These are phyloP conservation scores for Kazachstania africana DNA, from an alignment of 805 yeast genomes.

Conservation along the genomic window DNA sequence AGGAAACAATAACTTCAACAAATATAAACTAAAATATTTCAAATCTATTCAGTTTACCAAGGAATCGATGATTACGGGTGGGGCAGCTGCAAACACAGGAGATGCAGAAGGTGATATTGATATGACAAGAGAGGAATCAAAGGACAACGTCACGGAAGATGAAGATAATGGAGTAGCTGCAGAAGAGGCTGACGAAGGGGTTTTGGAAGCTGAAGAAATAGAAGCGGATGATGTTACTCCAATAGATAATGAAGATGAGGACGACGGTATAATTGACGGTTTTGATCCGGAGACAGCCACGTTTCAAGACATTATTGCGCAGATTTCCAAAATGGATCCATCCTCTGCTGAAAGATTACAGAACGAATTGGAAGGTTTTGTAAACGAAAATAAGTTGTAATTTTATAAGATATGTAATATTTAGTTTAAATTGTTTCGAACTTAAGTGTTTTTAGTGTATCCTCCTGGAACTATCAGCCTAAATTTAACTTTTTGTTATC, in stretches of 20 bases:
- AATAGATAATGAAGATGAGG: constrained; percentile 11
- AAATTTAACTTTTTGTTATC: too few relatives aligned
- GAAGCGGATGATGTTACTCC: constrained; percentile 22
- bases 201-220: constrained; percentile 22
- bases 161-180: constrained; percentile 24
- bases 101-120: constrained; percentile 22
- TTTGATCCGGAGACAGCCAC: constrained; percentile 17
- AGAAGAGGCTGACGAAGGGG: constrained; percentile 24
- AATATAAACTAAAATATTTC: constrained; percentile 26
- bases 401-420: not conserved
- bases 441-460: too few relatives aligned
- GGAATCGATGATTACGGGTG: constrained; percentile 25
- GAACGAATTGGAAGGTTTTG: constrained; percentile 15
- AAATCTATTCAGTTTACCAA: constrained; percentile 34
- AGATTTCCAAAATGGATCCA: constrained; percentile 18
- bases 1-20: constrained; percentile 36
- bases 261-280: constrained; percentile 12
- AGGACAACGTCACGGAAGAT: constrained; percentile 11
- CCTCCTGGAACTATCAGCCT: too few relatives aligned
- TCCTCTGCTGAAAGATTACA: constrained; percentile 13
- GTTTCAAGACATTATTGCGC: constrained; percentile 22
- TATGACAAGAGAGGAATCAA: constrained; percentile 8
- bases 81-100: constrained; percentile 13
- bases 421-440: too few relatives aligned
- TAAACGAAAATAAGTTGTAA: constrained; percentile 16